Base-by-base conservation (phyloP, 164 flowering plant species). In the Sedum album region DNA sequence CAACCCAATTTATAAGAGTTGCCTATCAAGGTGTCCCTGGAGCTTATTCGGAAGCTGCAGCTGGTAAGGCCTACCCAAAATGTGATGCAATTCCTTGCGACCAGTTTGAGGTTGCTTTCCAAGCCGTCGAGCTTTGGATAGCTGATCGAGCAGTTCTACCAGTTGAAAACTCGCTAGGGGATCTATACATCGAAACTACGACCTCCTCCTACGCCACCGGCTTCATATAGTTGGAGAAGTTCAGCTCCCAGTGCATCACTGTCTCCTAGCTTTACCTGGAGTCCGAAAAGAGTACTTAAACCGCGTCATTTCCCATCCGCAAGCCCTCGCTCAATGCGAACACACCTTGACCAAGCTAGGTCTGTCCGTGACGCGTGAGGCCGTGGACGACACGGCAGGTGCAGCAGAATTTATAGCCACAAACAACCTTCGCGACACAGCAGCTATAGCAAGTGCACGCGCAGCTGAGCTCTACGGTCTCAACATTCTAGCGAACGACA, bases 1-100 rank as follows among this genome's bases (percentile, higher is more conserved):
- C 53, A 15, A 1, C 53, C 53, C 53, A 20, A 13, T 48, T 48
- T 72, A 83, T 91, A 15, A 86, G 97, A 21, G 97, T 91, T 23
- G 97, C 97, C 94, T 18, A n/a, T n/a, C n/a, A n/a, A n/a, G n/a
- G n/a, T n/a, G n/a, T n/a, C n/a, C n/a, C n/a, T n/a, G n/a, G n/a
- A n/a, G n/a, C n/a, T n/a, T n/a, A n/a, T n/a, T n/a, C n/a, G n/a
- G n/a, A n/a, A n/a, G n/a, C n/a, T n/a, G 97, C 97, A 1, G 94
- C 96, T 21, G 90, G 88, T 0, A 92, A 92, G 60, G 94, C 96
- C 0, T 92, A 92, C 69, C 93, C 96, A 0, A 80, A 85, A 31
- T 88, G 89, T 68, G 95, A 92, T 48, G 89, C 95, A n/a, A n/a
- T n/a, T n/a, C n/a, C n/a, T n/a, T n/a, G n/a, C n/a, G n/a, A n/a